Conservation (phyloP, 108 stramenopile species). For the Skeletonema grethae region DNA sequence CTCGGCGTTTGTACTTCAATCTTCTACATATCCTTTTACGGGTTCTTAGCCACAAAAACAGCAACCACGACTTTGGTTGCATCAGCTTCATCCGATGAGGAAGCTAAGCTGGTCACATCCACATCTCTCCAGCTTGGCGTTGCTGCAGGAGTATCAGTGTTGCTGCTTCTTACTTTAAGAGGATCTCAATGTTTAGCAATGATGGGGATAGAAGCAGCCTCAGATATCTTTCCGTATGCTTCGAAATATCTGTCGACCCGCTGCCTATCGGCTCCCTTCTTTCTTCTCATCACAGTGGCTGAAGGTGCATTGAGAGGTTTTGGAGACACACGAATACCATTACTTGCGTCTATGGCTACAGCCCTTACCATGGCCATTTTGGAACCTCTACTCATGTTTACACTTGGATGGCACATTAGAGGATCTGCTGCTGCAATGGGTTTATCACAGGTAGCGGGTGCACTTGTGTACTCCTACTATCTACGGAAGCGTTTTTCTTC, state of each 20-base stretch:
- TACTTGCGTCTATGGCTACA: conserved; percentile 58
- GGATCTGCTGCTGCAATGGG: conserved; percentile 86
- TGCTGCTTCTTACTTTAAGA: conserved; percentile 14
- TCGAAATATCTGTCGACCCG: conserved; percentile 59
- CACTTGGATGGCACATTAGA: conserved; percentile 54
- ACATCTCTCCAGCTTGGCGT: conserved; percentile 49
- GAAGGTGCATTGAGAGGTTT: conserved; percentile 84
- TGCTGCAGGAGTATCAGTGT: conserved; percentile 43
- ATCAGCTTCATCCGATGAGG: conserved; percentile 11
- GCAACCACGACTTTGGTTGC: conserved; percentile 74
- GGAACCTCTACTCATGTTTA: conserved; percentile 85
- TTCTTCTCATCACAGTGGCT: conserved; percentile 63
- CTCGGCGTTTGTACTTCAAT: conserved; percentile 80
- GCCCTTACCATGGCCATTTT: conserved; percentile 64
- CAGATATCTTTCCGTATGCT: conserved; percentile 48
- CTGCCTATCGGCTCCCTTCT: conserved; percentile 66
- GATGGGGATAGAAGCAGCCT: conserved; percentile 60
- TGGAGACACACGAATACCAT: conserved; percentile 73
- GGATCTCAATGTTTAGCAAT: conserved; percentile 51
- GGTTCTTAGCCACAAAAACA: conserved; percentile 72
- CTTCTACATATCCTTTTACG: conserved; percentile 85
- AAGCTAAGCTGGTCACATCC: conserved; percentile 28
- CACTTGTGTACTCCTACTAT: conserved; percentile 38
- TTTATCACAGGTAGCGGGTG: conserved; percentile 55
- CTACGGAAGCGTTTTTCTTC: conserved; percentile 51